These are phyloP conservation scores for Huntiella bhutanensis DNA, from an alignment of 2,329 filamentous ascomycete genomes.

Conservation along the genomic window DNA sequence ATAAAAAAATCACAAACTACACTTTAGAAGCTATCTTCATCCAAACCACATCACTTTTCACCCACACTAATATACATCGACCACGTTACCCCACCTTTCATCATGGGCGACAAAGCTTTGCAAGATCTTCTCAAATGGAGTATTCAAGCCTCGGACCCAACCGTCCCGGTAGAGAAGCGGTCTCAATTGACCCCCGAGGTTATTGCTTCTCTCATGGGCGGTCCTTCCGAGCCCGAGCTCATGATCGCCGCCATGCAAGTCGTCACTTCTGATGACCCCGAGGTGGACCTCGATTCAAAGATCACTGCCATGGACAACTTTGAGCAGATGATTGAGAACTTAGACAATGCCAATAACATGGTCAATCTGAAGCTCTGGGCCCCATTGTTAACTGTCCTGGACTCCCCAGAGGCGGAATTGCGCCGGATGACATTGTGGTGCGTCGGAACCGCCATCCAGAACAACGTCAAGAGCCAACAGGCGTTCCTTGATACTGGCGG, in stretches of 20 bases:
- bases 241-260: constrained; percentile 74
- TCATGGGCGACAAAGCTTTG: constrained; percentile 32
- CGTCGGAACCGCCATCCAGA: constrained; percentile 85
- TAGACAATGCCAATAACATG: constrained; percentile 96
- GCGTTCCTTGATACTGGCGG: constrained; percentile 43
- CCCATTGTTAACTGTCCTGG: constrained; percentile 53
- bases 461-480: constrained; percentile 76
- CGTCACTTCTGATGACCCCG: constrained; percentile 41
- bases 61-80: no score
- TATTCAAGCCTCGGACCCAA: constrained; percentile 28
- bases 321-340: constrained; percentile 74
- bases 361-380: constrained; percentile 62
- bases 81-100: constrained; percentile 5
- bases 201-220: constrained; percentile 59
- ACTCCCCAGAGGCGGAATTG: constrained; percentile 49
- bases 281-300: constrained; percentile 54
- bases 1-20: neutral
- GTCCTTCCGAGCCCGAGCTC: constrained; percentile 74
- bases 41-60: no score
- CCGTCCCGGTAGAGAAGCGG: constrained; percentile 18
- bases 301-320: constrained; percentile 84
- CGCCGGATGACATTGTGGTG: constrained; percentile 86
- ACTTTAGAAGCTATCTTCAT: no score
- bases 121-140: constrained; percentile 70
- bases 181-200: constrained; percentile 46